Evolutionary conservation across 805 yeast species (phyloP).

Genomic region (Lachancea fermentati): DNA sequence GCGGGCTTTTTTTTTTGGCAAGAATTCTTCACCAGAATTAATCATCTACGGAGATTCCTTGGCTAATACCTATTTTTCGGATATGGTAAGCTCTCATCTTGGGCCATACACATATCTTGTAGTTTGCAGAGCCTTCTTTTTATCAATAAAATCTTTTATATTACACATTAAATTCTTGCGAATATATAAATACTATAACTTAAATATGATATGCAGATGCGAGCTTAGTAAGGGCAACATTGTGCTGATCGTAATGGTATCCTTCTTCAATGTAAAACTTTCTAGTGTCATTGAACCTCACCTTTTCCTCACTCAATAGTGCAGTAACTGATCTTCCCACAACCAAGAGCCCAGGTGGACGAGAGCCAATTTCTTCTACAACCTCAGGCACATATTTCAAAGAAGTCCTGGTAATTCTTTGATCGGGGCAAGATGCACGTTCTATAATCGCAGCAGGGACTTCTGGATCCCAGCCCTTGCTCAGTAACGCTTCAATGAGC

Average conservation of each 20-base stretch:
- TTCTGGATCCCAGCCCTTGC: constrained; percentile 58
- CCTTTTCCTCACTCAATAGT: constrained; percentile 18
- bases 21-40: too few relatives aligned
- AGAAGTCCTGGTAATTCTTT: constrained; percentile 72
- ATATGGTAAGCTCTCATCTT: too few relatives aligned
- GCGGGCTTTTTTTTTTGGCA: too few relatives aligned
- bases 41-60: too few relatives aligned
- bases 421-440: constrained; percentile 91
- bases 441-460: constrained; percentile 84
- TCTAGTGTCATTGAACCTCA: constrained; percentile 20
- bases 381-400: constrained; percentile 64
- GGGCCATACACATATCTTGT: too few relatives aligned
- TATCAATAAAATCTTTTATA: not conserved
- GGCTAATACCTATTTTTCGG: too few relatives aligned
- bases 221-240: not conserved
- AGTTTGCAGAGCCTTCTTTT: too few relatives aligned
- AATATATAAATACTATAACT: not conserved
- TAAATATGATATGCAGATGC: not conserved
- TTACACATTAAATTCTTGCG: too few relatives aligned
- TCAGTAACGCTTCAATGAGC: constrained; percentile 48
- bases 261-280: constrained; percentile 35
- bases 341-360: constrained; percentile 89
- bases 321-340: constrained; percentile 75
- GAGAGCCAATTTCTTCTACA: constrained; percentile 67
- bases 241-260: constrained; percentile 13